Evolutionary conservation across 2,329 filamentous ascomycete species (phyloP), one percentile per base, ranked within the genome.

Genomic region (Penicillium sp.): DNA sequence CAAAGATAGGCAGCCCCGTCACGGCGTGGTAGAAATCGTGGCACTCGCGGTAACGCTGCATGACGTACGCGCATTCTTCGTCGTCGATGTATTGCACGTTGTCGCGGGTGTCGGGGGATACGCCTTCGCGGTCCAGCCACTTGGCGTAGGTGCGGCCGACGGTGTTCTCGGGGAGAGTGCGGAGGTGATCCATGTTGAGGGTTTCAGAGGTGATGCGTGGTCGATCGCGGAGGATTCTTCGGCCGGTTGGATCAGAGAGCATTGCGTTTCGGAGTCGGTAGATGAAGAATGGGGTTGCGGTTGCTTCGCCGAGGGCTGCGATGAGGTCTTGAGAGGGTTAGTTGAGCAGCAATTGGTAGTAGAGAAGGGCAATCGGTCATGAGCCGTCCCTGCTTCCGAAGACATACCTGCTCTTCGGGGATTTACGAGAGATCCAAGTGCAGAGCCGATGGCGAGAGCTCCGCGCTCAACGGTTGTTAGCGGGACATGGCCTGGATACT

Each of bases 11-110:
- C 44, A 99, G 77, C 0, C 93, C 93, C 0, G 92, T 96, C 48
- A 99, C 80, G 0, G 94, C 93, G 74, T 99, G 94, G 77, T 95
- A 97, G 75, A 99, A 97, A 73, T 99, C 94, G 74, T 99, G 94
- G 63, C 90, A 96, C 76, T 99, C 94, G 58, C 94, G 87, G 75
- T 99, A 99, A 50, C 94, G 86, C 79, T 97, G 94, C 90, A 99
- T 95, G 16, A 97, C 94, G 77, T 97, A 99, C 31, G 94, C 94
- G 72, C 92, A 96, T 76, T 99, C 94, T 65, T 89, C 87, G 70
- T 97, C 88, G 73, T 97, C 92, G 58, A 99, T 92, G 77, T 96
- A 97, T 48, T 90, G 86, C 36, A 99, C 94, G 2, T 75, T 72
- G 36, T 88, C 81, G 42, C 94, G 86, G 6, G 93, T 96, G 73